Evolutionary conservation across 148 eudicot species (phyloP).

Genomic region (Chenopodium album): DNA sequence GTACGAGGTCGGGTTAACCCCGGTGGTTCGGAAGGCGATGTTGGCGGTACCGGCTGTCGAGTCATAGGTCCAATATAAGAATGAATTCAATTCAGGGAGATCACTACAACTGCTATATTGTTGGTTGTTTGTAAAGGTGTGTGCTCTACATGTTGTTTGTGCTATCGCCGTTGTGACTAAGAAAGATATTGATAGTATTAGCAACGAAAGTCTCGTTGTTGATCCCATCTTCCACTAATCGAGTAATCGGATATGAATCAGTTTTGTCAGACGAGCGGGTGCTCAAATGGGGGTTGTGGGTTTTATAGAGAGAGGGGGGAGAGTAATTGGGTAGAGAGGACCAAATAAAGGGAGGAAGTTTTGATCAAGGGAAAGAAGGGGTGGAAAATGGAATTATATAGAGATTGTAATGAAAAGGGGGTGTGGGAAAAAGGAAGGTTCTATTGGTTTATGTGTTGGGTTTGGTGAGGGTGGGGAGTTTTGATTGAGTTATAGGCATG

Average conservation of each 20-base stretch:
- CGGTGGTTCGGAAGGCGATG: conserved; percentile 63
- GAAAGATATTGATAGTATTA: conserved; percentile 23
- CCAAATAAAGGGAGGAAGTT: not conserved
- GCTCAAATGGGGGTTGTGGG: too few species aligned
- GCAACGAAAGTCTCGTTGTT: not conserved
- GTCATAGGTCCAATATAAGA: conserved; percentile 70
- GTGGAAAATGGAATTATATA: conserved; percentile 6
- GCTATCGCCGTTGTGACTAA: conserved; percentile 10
- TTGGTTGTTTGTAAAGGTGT: conserved; percentile 43
- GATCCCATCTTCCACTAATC: not conserved
- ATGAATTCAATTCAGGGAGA: conserved; percentile 47
- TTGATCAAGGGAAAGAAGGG: not conserved
- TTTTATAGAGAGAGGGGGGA: not conserved
- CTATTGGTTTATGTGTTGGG: conserved; percentile 5
- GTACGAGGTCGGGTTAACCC: conserved; percentile 26
- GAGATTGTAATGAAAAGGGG: not conserved
- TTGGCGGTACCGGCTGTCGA: conserved; percentile 41
- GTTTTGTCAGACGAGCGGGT: not conserved
- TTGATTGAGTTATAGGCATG: not conserved
- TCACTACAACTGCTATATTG: conserved; percentile 36
- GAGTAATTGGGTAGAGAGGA: too few species aligned
- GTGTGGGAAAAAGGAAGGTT: conserved; percentile 24
- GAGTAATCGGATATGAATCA: not conserved
- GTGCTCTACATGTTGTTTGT: conserved; percentile 30
- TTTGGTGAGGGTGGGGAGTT: conserved; percentile 18